These are phyloP conservation scores for Xylaria grammica DNA, from an alignment of 495 filamentous ascomycete genomes.

Conservation along the genomic window DNA sequence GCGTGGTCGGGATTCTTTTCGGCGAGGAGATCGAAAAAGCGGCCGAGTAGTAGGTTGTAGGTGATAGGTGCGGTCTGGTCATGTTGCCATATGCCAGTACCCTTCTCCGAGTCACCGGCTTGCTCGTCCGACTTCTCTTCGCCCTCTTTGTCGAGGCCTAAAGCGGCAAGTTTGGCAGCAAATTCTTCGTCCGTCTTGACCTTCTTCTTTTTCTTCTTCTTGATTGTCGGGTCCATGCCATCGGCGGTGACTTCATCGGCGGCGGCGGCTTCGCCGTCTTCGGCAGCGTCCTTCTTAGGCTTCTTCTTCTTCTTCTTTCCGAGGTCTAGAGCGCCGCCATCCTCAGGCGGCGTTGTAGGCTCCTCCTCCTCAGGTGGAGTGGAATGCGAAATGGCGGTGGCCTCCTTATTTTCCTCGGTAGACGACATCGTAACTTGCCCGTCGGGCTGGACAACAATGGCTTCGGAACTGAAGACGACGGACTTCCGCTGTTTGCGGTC, in stretches of 20 bases:
- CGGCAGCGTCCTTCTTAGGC: conserved; percentile 64
- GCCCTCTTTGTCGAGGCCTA: conserved; percentile 84
- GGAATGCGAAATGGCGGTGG: conserved; percentile 72
- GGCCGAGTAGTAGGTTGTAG: conserved; percentile 81
- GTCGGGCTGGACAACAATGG: conserved; percentile 82
- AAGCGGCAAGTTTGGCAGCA: conserved; percentile 64
- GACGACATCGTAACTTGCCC: conserved; percentile 72
- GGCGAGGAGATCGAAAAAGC: conserved; percentile 92
- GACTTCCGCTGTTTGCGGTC: conserved; percentile 79
- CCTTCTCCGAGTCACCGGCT: conserved; percentile 80
- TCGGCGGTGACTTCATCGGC: conserved; percentile 61
- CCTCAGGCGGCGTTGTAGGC: conserved; percentile 14
- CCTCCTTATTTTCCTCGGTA: conserved; percentile 69
- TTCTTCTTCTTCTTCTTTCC: conserved; percentile 82
- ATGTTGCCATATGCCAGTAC: conserved; percentile 93
- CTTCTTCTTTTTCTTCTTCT: conserved; percentile 98
- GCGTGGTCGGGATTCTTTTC: conserved; percentile 94
- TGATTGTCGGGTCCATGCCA: conserved; percentile 79
- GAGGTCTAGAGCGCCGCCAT: conserved; percentile 49
- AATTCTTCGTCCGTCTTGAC: conserved; percentile 67
- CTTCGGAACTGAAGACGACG: conserved; percentile 85
- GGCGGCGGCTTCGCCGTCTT: conserved; percentile 59
- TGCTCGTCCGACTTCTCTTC: conserved; percentile 56
- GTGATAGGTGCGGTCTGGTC: conserved; percentile 74
- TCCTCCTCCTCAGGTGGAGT: conserved; percentile 49